These are phyloP conservation scores for Plectosphaerella cucumerina DNA, from an alignment of 2,329 filamentous ascomycete species.

Conservation along the genomic window DNA sequence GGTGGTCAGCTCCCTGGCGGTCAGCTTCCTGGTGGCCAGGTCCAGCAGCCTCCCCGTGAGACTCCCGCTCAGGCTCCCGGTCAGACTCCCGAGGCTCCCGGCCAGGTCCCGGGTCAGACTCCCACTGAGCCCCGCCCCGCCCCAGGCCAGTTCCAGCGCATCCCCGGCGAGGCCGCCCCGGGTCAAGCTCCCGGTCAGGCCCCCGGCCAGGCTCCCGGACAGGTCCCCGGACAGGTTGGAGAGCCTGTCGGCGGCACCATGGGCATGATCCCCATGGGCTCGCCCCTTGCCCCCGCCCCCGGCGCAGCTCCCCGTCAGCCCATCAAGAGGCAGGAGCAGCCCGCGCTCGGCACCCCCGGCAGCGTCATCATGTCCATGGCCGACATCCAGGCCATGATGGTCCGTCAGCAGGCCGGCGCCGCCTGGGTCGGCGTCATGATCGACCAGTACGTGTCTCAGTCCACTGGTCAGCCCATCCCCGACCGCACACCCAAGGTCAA, in stretches of 20 bases:
- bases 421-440: constrained; percentile 2
- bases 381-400: neutral
- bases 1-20: neutral
- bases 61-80: neutral
- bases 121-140: neutral
- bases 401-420: neutral
- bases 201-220: neutral
- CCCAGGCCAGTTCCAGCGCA: neutral
- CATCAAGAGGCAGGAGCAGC: neutral
- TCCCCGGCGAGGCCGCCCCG: neutral
- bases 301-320: neutral
- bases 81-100: neutral
- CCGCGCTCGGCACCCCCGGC: neutral
- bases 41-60: constrained; percentile 3
- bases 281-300: neutral
- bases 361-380: neutral
- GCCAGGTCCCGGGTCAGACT: neutral
- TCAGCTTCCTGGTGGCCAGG: neutral
- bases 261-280: constrained; percentile 2
- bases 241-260: constrained; percentile 1
- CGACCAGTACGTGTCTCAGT: constrained; percentile 3
- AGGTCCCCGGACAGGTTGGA: neutral
- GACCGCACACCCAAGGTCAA: neutral
- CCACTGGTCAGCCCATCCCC: neutral
- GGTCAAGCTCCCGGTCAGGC: neutral